These are phyloP conservation scores for Aphanomyces euteiches DNA, from an alignment of 352 stramenopile species.

Conservation along the genomic window DNA sequence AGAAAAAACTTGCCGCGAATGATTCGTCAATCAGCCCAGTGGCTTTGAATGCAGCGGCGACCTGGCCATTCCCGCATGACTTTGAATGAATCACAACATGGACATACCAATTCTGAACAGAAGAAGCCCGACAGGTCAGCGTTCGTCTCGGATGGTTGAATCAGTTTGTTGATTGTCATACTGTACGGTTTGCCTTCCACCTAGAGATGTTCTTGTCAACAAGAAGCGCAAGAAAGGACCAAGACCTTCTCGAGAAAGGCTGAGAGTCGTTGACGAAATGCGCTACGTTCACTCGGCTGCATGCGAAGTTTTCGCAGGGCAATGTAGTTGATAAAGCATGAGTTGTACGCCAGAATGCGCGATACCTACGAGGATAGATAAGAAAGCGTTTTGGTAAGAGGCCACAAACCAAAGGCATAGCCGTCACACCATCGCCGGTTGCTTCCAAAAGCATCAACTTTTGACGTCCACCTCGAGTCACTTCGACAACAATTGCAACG, in stretches of 20 bases:
- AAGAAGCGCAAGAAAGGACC: too few species aligned
- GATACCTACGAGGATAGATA: neutral
- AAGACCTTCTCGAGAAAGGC: constrained; percentile 9
- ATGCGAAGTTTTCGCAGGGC: constrained; percentile 22
- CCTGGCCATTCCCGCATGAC: constrained; percentile 2
- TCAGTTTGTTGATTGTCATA: constrained; percentile 21
- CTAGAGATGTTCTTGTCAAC: neutral
- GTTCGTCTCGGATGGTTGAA: constrained; percentile 7
- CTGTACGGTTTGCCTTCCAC: constrained; percentile 27
- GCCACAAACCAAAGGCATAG: constrained; percentile 8
- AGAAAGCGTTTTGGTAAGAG: neutral
- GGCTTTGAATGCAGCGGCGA: constrained; percentile 20
- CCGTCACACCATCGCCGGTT: constrained; percentile 21
- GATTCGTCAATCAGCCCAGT: constrained; percentile 10
- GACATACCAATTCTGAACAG: constrained; percentile 26
- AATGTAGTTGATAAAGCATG: constrained; percentile 28
- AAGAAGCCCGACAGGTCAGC: constrained; percentile 22
- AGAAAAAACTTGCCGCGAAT: constrained; percentile 10
- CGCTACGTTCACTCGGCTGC: neutral
- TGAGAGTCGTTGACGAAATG: constrained; percentile 2
- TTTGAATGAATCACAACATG: neutral
- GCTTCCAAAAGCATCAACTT: constrained; percentile 20
- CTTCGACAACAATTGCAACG: constrained; percentile 17
- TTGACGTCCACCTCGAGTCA: neutral
- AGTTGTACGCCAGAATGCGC: constrained; percentile 21